A percentile compares a stretch with the other conserved stretches of the same genome.
These are phyloP conservation scores for Trametes hirsuta DNA, from an alignment of 1,284 basidiomycete species.

Conservation along the genomic window DNA sequence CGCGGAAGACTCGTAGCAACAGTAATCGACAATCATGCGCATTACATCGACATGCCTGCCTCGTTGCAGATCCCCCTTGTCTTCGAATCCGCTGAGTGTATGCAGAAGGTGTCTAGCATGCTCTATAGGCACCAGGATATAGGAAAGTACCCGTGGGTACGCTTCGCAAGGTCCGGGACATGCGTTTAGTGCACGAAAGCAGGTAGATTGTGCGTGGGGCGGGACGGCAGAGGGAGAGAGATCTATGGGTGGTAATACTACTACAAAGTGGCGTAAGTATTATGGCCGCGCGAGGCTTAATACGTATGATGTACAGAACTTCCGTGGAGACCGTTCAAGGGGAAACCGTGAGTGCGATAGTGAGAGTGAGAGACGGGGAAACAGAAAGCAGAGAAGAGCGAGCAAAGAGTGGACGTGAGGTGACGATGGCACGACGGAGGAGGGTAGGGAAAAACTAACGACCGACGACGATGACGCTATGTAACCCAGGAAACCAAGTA, in stretches of 20 bases:
- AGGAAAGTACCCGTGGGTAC: too few relatives aligned
- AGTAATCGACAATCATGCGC: too few relatives aligned
- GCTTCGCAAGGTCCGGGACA: too few relatives aligned
- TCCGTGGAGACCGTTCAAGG: background rate
- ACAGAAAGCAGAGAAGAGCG: background rate
- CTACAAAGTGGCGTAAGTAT: background rate
- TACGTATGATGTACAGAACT: constrained; percentile 1
- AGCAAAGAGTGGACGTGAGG: background rate
- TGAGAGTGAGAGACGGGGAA: background rate
- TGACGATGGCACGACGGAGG: background rate
- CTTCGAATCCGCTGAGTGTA: too few relatives aligned
- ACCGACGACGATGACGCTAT: background rate
- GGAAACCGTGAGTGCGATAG: background rate
- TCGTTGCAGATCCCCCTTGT: too few relatives aligned
- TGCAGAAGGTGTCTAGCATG: too few relatives aligned
- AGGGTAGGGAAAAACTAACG: background rate
- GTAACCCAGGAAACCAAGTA: background rate
- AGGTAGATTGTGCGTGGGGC: background rate
- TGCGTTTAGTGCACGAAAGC: too few relatives aligned
- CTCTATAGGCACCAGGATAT: too few relatives aligned
- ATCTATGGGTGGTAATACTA: background rate
- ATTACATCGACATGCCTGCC: too few relatives aligned
- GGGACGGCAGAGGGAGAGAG: background rate
- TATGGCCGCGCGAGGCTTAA: background rate
- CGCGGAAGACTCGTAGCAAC: too few relatives aligned